phyloP scores from a whole-genome alignment of 768 basidiomycete genomes.

The Psilocybe azurescens region DNA sequence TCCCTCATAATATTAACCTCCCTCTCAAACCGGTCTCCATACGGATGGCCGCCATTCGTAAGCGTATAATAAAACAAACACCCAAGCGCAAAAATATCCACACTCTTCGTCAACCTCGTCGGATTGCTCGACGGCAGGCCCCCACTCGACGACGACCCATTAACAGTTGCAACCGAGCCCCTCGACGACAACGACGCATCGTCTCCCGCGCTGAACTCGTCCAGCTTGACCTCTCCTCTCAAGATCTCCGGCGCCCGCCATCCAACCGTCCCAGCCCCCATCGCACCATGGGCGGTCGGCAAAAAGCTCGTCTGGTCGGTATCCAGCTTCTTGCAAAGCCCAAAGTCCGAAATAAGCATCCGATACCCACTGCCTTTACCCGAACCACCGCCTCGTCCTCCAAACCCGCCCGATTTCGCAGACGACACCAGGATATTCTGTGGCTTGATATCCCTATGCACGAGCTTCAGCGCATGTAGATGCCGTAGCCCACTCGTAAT shows the following conservation, averaged over 20 bases:
- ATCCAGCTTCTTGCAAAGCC: slow-evolving; percentile 94
- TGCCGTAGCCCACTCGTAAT: slow-evolving; percentile 89
- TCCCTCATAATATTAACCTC: slow-evolving; percentile 94
- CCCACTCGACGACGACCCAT: slow-evolving; percentile 32
- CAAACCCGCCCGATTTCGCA: slow-evolving; percentile 46
- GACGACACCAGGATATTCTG: slow-evolving; percentile 93
- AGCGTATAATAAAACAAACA: slow-evolving; percentile 95
- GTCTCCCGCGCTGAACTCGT: slow-evolving; percentile 70
- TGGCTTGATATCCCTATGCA: slow-evolving; percentile 99
- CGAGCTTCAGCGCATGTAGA: slow-evolving; percentile 91
- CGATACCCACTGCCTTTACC: slow-evolving; percentile 51
- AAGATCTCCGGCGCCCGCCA: slow-evolving; percentile 98
- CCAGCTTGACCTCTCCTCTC: slow-evolving; percentile 90
- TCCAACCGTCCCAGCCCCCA: slow-evolving; percentile 92
- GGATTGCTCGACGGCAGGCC: slow-evolving; percentile 45
- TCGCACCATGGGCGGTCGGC: slow-evolving; percentile 88
- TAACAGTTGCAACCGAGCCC: slow-evolving; percentile 63
- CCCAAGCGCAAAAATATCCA: slow-evolving; percentile 96
- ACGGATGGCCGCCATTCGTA: slow-evolving; percentile 92
- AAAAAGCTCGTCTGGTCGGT: slow-evolving; percentile 96
- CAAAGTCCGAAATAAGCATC: slow-evolving; percentile 97
- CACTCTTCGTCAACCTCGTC: slow-evolving; percentile 87
- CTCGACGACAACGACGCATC: slow-evolving; percentile 61
- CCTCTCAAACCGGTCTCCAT: slow-evolving; percentile 90
- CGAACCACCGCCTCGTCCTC: slow-evolving; percentile 42